Evolutionary conservation across 2,329 filamentous ascomycete genomes (phyloP), one percentile per base, ranked within the genome.

Genomic region (Rhinocladiella similis): DNA sequence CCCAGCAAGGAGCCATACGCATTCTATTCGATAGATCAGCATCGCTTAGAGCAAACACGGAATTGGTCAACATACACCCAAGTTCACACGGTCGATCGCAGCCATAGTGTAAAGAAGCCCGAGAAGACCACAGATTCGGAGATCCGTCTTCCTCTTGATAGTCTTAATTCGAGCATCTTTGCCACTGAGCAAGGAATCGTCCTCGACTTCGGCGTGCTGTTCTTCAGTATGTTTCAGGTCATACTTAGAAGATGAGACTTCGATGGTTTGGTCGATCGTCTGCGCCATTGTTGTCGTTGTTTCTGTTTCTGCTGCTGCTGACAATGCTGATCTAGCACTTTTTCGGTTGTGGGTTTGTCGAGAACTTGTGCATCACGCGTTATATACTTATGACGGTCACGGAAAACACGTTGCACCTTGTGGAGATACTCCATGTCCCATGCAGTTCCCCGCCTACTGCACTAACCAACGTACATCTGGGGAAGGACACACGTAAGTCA

Each of bases 21-120:
- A 41, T 50, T 50, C 48, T 50, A 25, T 25, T 25, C 4, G 22
- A 25, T 25, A n/a, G 22, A 7, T 25, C 22, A 25, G 22, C 22
- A 25, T 25, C 22, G 7, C 22, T 25, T 4, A 25, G 22, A 25
- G 22, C 22, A 25, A 25, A 25, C 7, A 5, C 4, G 22, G 22
- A 4, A 25, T 25, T 39, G 12, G 39, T 50, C 20, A 5, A 16
- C 35, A 50, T 41, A 50, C 48, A 18, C 48, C 48, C 35, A 50
- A 41, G 35, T 50, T 50, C 29, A 50, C 48, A 41, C 48, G 48
- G 39, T 50, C 48, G 39, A 50, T 50, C 29, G 48, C 48, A 4
- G 48, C 48, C 48, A 50, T 50, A 9, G 35, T 25, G 16, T 50
- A 50, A n/a, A 50, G 48, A 29, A 50, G 29, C 13, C 48, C 48